Evolutionary conservation across 2,329 filamentous ascomycete genomes (phyloP), one percentile per base, ranked within the genome.

Genomic region (Sporothrix curviconia): DNA sequence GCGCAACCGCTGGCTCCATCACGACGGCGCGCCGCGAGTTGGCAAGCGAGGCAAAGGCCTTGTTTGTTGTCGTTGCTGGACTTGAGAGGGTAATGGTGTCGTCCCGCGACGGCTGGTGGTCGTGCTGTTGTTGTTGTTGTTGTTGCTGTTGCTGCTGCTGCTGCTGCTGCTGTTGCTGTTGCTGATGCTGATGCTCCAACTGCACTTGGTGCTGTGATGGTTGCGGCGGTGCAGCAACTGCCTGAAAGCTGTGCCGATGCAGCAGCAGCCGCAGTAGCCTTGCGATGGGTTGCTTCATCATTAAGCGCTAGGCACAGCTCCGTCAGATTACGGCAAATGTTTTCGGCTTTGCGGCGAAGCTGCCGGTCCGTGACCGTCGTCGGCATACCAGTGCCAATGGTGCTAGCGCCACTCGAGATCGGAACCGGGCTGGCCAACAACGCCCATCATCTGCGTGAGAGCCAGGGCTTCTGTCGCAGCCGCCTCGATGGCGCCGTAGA

Each of bases 321-420:
- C 0, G 92, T 97, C 63, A 99, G 74, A 66, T 89, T 94, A 55
- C 92, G 87, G 69, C 94, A 97, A 68, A 99, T 84, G 67, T 88
- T 91, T 68, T 99, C 92, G 28, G 90, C 90, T 71, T 96, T 96
- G 61, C 92, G 84, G 50, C 91, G 84, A 15, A 96, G 78, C 68
- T 95, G 90, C 52, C 94, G 84, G 68, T 99, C 92, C 1, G 89
- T 86, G 11, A 85, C 72, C 1, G 76, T 76, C 12, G 74, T 71
- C 24, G 67, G 65, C 47, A 66, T 61, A 52, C 72, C 71, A 34
- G 74, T 72, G 30, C 85, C 82, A 58, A 85, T 80, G 52, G 79
- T 76, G 65, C 85, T 86, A 12, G 82, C 81, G 43, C 81, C 83
- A 59, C 86, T 85, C 0, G 86, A 85, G 44, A 86, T 86, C 0